A percentile compares a stretch with the other conserved stretches of the same genome.
phyloP scores from a whole-genome alignment of 1,139 yeast species.

The Williopsis jadinii region DNA sequence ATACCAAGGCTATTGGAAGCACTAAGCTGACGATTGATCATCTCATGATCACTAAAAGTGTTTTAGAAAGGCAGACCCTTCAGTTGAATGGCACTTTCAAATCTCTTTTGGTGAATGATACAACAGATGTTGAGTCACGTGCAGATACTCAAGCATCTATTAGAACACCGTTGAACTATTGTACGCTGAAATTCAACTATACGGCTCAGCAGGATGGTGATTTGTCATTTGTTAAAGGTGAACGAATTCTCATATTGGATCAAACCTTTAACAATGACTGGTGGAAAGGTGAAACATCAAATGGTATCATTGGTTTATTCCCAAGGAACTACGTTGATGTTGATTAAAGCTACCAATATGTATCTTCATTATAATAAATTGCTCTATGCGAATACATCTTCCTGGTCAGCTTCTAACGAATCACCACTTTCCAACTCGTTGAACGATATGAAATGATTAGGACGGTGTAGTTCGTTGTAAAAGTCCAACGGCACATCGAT shows the following conservation, averaged over 20 bases:
- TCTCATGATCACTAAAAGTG: slow-evolving; percentile 7
- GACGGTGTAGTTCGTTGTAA: slow-evolving; percentile 83
- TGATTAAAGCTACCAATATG: neutral
- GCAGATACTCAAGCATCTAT: slow-evolving; percentile 6
- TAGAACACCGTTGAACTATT: slow-evolving; percentile 15
- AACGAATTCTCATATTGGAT: slow-evolving; percentile 37
- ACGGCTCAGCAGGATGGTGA: slow-evolving; percentile 36
- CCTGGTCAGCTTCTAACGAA: slow-evolving; percentile 59
- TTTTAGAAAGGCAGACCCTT: slow-evolving; percentile 4
- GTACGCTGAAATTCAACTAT: slow-evolving; percentile 31
- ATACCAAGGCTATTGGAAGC: slow-evolving; percentile 1
- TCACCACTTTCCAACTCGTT: slow-evolving; percentile 54
- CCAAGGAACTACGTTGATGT: slow-evolving; percentile 47
- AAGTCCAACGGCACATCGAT: slow-evolving; percentile 75
- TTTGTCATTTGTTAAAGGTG: slow-evolving; percentile 43
- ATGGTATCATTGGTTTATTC: slow-evolving; percentile 43
- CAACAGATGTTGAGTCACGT: neutral
- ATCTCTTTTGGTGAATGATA: neutral
- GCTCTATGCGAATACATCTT: slow-evolving; percentile 51
- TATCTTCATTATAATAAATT: neutral
- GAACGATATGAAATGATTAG: slow-evolving; percentile 76
- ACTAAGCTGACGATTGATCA: slow-evolving; percentile 1
- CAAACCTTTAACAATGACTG: slow-evolving; percentile 35
- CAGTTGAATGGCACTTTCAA: neutral
- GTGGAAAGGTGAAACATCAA: slow-evolving; percentile 49